phyloP scores from a whole-genome alignment of 2,329 filamentous ascomycete species.

The Mollisiaceae sp. region DNA sequence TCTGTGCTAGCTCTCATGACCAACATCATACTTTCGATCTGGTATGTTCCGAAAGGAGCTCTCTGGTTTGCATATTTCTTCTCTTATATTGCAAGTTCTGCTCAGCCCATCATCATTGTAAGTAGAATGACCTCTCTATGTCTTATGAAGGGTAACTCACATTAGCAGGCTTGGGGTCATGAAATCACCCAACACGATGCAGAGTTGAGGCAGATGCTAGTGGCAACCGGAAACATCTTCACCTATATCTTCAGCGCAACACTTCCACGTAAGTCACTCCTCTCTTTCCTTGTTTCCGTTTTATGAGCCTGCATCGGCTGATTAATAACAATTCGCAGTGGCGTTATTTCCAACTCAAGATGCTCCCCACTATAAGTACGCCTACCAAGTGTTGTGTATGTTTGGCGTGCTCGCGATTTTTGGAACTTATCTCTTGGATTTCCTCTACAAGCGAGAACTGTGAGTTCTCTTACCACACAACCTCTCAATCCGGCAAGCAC shows the following conservation, averaged over 20 bases:
- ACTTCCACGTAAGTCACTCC: neutral
- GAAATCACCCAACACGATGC: slow-evolving; percentile 4
- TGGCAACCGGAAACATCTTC: slow-evolving; percentile 1
- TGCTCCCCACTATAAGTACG: slow-evolving; percentile 44
- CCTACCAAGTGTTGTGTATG: slow-evolving; percentile 44
- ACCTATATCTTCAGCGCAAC: neutral
- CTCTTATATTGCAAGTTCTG: neutral
- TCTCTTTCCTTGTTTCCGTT: neutral
- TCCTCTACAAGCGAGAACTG: slow-evolving; percentile 14
- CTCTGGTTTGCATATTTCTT: slow-evolving; percentile 5
- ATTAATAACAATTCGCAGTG: slow-evolving; percentile 24
- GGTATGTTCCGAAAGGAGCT: slow-evolving; percentile 1
- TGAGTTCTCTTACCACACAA: neutral
- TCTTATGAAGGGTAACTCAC: neutral
- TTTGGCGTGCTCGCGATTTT: slow-evolving; percentile 41
- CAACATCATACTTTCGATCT: slow-evolving; percentile 2
- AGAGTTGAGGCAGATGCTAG: neutral
- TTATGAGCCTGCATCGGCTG: neutral
- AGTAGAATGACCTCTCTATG: neutral
- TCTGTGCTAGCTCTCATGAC: neutral
- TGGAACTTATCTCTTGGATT: slow-evolving; percentile 16
- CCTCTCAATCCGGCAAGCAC: too few relatives aligned
- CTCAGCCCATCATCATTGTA: neutral
- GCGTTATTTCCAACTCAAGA: slow-evolving; percentile 44
- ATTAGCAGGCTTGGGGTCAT: slow-evolving; percentile 1